Base-by-base conservation (phyloP, 805 yeast genomes). In the Schwanniomyces occidentalis region DNA sequence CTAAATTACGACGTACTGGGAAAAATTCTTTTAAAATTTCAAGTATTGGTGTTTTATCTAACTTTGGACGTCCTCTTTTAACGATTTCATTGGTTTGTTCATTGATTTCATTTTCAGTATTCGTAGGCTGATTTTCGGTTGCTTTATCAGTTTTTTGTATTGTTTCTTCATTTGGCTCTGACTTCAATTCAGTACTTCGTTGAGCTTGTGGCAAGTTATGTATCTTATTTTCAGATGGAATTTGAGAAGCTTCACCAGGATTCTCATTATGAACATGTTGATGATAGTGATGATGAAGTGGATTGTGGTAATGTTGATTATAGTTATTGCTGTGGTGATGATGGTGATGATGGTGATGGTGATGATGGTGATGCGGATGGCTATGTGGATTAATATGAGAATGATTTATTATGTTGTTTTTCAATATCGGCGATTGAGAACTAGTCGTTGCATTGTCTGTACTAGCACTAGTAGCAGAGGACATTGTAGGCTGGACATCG, bases 1-100 rank as follows among this genome's bases (percentile, higher is more conserved):
- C 86, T 7, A 82, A 56, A 39, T 69, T 60, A 21, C 48, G 59
- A 15, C 69, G 48, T 6, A 41, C 32, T 0, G 70, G 69, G 40
- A 58, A 63, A 17, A 46, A 41, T 25, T 56, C 54, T 16, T 41
- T 30, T 13, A 60, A 43, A 5, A 61, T 16, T 14, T 53, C 54
- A 6, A 31, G 30, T 8, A 60, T 46, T 23, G 51, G 51, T 8
- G 35, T 37, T 10, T 47, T 49, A 34, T 54, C 35, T 24, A 24
- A 30, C 6, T 13, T 21, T 12, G 20, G 25, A 5, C 4, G 16
- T 12, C 21, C 13, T 18, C 23, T 29, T 16, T 20, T 8, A 16
- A 6, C 15, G 12, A 16, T 18, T n/a, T n/a, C n/a, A n/a, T n/a
- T n/a, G n/a, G n/a, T n/a, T n/a, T n/a, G n/a, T n/a, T n/a, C n/a